These are phyloP conservation scores for Verticillium klebahnii DNA, from an alignment of 2,329 filamentous ascomycete genomes.

Conservation along the genomic window DNA sequence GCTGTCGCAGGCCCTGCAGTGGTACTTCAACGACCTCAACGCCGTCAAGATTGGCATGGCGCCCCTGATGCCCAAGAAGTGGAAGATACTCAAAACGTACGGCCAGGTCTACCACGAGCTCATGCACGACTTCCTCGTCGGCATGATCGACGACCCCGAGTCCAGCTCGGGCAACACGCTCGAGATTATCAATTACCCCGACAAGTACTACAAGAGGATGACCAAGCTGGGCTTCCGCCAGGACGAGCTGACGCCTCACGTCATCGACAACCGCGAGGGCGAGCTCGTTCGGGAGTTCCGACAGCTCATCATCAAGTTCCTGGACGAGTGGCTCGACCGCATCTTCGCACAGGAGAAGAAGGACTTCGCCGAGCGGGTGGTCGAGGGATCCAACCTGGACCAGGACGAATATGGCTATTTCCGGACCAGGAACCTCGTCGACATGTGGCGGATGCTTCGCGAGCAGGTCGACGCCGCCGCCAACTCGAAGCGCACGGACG, in stretches of 20 bases:
- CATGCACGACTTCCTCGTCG: constrained; percentile 92
- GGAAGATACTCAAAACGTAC: constrained; percentile 91
- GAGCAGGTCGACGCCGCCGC: constrained; percentile 86
- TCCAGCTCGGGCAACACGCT: constrained; percentile 84
- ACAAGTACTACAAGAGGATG: constrained; percentile 97
- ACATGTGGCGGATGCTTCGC: constrained; percentile 96
- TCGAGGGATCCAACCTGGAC: constrained; percentile 72
- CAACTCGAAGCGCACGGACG: constrained; percentile 80
- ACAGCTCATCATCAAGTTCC: constrained; percentile 87
- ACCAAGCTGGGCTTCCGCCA: constrained; percentile 75
- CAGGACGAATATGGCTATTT: constrained; percentile 86
- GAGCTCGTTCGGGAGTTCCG: constrained; percentile 93
- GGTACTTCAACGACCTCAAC: constrained; percentile 98
- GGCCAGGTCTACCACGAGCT: constrained; percentile 84
- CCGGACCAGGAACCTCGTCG: constrained; percentile 84
- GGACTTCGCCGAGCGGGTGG: constrained; percentile 72
- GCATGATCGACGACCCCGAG: constrained; percentile 76
- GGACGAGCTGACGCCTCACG: constrained; percentile 74
- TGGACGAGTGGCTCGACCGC: constrained; percentile 96
- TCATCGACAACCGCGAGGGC: constrained; percentile 83
- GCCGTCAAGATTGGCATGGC: constrained; percentile 92
- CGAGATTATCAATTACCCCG: constrained; percentile 89
- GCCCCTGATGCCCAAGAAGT: constrained; percentile 88
- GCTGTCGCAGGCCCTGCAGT: constrained; percentile 83
- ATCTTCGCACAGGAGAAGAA: constrained; percentile 80